Conservation (phyloP, 495 filamentous ascomycete genomes). For the Astrocystis sublimbata region DNA sequence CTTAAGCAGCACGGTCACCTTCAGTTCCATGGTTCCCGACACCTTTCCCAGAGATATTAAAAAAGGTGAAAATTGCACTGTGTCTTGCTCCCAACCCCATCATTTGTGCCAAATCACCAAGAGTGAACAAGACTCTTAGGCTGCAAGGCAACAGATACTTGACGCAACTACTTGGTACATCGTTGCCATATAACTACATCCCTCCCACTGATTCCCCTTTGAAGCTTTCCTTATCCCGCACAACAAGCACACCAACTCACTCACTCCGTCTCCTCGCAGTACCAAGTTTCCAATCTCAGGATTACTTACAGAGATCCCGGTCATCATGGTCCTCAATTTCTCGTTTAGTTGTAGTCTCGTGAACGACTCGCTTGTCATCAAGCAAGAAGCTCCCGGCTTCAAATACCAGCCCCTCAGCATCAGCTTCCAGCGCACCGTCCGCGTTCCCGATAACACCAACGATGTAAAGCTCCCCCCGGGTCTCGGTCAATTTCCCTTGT, state of each 20-base stretch:
- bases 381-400: neutral
- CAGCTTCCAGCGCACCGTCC: constrained; percentile 44
- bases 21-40: no score
- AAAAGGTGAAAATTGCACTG: no score
- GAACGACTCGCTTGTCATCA: neutral
- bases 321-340: neutral
- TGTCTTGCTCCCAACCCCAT: no score
- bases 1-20: no score
- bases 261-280: neutral
- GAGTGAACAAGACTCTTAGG: neutral
- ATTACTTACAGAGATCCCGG: neutral
- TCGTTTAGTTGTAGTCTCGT: neutral
- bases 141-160: neutral
- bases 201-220: neutral
- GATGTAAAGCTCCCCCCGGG: constrained; percentile 38
- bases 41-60: no score
- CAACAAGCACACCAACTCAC: neutral
- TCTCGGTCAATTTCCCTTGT: constrained; percentile 46
- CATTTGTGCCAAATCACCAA: neutral
- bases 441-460: constrained; percentile 44
- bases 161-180: neutral
- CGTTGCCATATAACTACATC: neutral
- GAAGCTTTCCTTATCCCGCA: neutral
- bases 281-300: neutral
- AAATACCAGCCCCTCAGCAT: constrained; percentile 13